Conservation (phyloP, 176 grass and related monocot genomes). For the Oryza meridionalis region DNA sequence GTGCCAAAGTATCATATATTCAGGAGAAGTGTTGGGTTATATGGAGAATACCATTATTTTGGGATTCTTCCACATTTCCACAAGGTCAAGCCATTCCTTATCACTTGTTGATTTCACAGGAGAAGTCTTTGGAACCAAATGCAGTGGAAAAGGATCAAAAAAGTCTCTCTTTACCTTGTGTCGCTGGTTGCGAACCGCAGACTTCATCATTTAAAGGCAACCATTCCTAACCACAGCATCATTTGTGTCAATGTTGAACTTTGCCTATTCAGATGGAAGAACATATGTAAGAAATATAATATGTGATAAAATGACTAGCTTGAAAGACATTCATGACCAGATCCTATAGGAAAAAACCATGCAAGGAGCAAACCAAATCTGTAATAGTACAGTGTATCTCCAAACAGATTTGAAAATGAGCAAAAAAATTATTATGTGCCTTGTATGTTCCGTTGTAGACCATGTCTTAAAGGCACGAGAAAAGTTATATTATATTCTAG, state of each 20-base stretch:
- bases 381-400: no score
- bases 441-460: no score
- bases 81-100: background rate
- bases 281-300: background rate
- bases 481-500: no score
- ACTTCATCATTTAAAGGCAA: background rate
- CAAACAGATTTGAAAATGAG: no score
- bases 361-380: no score
- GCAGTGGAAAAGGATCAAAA: background rate
- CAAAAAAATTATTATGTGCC: no score
- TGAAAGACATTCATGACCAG: background rate
- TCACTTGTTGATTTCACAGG: background rate
- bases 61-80: background rate
- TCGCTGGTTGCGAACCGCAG: background rate
- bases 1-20: background rate
- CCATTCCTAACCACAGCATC: background rate
- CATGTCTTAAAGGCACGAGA: no score
- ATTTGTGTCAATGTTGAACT: slow-evolving; percentile 2
- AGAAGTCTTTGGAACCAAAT: background rate
- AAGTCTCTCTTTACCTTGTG: background rate
- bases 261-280: background rate
- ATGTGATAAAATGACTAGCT: background rate
- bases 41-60: background rate
- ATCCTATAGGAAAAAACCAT: no score
- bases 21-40: background rate